Base-by-base conservation (phyloP, 768 basidiomycete species). In the Tephrocybe rancida region DNA sequence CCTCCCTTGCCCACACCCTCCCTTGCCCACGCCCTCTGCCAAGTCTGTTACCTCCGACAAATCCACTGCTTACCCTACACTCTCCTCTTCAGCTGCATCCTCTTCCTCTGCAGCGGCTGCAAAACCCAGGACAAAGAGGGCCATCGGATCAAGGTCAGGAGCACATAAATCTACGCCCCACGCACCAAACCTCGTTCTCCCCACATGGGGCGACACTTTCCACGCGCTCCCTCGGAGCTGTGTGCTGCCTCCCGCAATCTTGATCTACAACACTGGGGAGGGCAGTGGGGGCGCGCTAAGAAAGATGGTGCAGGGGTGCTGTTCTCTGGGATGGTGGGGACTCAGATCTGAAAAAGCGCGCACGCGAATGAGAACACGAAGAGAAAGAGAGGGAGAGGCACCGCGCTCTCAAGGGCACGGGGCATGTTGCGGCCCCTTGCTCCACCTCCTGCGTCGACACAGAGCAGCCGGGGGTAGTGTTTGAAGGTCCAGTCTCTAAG, bases 201-300 rank as follows among this genome's bases (percentile, higher is more conserved):
- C 96, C 0, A 86, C 89, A 0, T 99, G 95, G 86, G 71, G 77
- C 5, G 90, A 95, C 60, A 92, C 86, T 0, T 99, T 99, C 70
- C 75, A 83, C 53, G 72, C 83, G 0, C 76, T 85, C 0, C 95
- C 96, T 0, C 78, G 96, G 16, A 86, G 81, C 16, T 71, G 60
- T 7, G 53, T 76, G 10, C 70, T 71, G 1, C 57, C 24, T 66
- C 60, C 25, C 57, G 58, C 6, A 41, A 8, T 42, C 58, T 41
- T 13, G 13, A 13, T 6, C 30, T 7, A n/a, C 10, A 22, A 35
- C 25, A 18, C 24, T 35, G 9, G 10, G 16, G 22, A 16, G 26
- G 26, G 43, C 14, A 26, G 9, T 13, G 43, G 41, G 19, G 44
- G 52, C 19, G 58, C 34, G 32, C 56, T 90, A 9, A 76, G 77